phyloP scores from a whole-genome alignment of 257 asterid species.

The Jaltomata sinuosa region DNA sequence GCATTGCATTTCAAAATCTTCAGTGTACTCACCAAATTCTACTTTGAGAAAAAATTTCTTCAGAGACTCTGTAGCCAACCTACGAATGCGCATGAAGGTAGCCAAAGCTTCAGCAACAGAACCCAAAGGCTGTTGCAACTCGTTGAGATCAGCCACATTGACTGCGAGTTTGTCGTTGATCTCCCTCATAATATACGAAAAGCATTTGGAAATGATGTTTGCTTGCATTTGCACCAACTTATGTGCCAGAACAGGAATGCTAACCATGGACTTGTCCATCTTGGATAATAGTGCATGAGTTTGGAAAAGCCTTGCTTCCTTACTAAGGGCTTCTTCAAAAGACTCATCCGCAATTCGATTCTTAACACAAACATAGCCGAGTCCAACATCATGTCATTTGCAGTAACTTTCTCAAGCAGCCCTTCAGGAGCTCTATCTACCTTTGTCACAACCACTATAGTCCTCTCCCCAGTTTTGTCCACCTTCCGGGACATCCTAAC shows the following conservation, averaged over 20 bases:
- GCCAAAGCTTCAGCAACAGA: conserved; percentile 21
- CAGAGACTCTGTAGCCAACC: conserved; percentile 14
- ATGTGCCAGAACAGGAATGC: conserved; percentile 24
- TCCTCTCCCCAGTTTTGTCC: conserved; percentile 19
- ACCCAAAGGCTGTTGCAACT: conserved; percentile 6
- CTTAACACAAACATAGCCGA: conserved; percentile 14
- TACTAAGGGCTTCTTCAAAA: conserved; percentile 11
- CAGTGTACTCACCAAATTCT: conserved; percentile 22
- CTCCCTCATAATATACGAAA: conserved; percentile 21
- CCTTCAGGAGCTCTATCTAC: conserved; percentile 25
- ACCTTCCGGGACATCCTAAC: conserved; percentile 24
- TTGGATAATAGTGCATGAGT: conserved; percentile 16
- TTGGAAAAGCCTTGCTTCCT: conserved; percentile 15
- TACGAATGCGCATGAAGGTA: conserved; percentile 13
- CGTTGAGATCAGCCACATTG: conserved; percentile 8
- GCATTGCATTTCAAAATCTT: conserved; percentile 17
- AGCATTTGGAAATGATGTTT: conserved; percentile 11
- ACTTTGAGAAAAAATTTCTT: conserved; percentile 12
- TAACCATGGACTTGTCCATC: conserved; percentile 22
- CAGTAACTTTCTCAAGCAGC: conserved; percentile 22
- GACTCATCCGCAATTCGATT: conserved; percentile 16
- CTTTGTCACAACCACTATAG: conserved; percentile 23
- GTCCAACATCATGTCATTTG: not conserved
- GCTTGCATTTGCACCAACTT: conserved; percentile 26
- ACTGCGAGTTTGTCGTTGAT: conserved; percentile 15